Conservation (phyloP, 2,329 filamentous ascomycete genomes). For the Chalaropsis thielavioides region DNA sequence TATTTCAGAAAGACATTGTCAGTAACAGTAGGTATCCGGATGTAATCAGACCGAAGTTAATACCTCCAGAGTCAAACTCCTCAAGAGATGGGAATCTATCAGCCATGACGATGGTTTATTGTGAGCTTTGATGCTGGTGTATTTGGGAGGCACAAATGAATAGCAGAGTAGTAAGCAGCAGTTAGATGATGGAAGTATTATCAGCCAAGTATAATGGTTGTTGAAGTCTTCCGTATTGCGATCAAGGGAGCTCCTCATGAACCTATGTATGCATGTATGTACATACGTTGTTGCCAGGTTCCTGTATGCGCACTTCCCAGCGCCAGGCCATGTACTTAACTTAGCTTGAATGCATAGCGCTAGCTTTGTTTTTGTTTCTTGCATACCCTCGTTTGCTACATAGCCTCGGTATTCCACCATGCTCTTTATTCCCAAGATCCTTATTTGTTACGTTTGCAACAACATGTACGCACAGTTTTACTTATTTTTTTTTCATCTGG, state of each 20-base stretch:
- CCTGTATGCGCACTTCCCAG: slow-evolving; percentile 6
- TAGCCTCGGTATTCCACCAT: not conserved
- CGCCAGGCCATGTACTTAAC: not conserved
- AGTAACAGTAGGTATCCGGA: not conserved
- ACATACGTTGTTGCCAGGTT: slow-evolving; percentile 8
- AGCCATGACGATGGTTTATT: slow-evolving; percentile 39
- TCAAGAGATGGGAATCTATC: slow-evolving; percentile 68
- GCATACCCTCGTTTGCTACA: not conserved
- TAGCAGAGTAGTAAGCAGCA: not conserved
- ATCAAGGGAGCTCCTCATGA: not conserved
- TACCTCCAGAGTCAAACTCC: slow-evolving; percentile 56
- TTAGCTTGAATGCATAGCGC: not conserved
- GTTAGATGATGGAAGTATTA: not conserved
- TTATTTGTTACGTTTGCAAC: not conserved
- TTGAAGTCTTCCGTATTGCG: not conserved
- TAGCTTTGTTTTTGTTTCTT: not conserved
- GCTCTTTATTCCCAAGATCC: no score
- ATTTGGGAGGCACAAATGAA: not conserved
- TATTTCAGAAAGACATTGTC: slow-evolving; percentile 2
- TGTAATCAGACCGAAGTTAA: slow-evolving; percentile 12
- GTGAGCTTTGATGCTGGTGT: not conserved
- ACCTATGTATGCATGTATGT: no score
- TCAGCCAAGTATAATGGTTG: not conserved
- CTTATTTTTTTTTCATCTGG: not conserved
- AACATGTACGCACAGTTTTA: not conserved